Conservation (phyloP, 1,284 basidiomycete genomes). For the Gymnopus androsaceus region DNA sequence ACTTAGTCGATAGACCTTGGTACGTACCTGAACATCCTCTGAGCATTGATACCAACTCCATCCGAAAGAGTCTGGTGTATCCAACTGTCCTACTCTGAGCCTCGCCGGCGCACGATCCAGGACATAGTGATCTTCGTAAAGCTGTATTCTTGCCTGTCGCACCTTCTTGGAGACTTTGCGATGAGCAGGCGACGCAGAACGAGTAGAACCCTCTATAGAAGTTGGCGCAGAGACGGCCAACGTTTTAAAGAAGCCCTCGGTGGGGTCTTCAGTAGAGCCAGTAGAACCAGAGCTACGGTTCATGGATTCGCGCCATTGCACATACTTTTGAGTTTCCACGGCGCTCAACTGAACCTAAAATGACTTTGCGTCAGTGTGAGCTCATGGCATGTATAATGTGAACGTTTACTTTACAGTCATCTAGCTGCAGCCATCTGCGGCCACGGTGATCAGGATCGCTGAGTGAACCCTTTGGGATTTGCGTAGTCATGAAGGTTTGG, state of each 20-base stretch:
- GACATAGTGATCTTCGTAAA: conserved; percentile 2
- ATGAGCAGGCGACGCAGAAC: background rate
- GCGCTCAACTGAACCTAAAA: conserved; percentile 3
- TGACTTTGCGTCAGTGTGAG: too few species aligned
- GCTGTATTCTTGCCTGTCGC: background rate
- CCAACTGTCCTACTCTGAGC: conserved; percentile 2
- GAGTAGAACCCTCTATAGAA: background rate
- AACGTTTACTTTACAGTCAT: conserved; percentile 3
- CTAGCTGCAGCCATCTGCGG: conserved; percentile 8
- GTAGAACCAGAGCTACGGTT: background rate
- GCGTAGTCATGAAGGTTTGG: background rate
- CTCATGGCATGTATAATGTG: background rate
- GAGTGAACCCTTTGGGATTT: background rate
- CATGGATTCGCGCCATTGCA: conserved; percentile 4
- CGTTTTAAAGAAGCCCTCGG: background rate
- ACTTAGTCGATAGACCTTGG: background rate
- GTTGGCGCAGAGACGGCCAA: background rate
- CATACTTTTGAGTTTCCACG: conserved; percentile 1
- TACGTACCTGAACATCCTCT: conserved; percentile 5
- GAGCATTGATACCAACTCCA: conserved; percentile 12
- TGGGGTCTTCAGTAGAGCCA: background rate
- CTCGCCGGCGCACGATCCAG: conserved; percentile 3
- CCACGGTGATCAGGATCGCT: conserved; percentile 6
- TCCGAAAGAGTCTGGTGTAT: conserved; percentile 4
- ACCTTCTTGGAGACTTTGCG: background rate